These are phyloP conservation scores for Albophoma yamanashiensis DNA, from an alignment of 2,329 filamentous ascomycete species.

Conservation along the genomic window DNA sequence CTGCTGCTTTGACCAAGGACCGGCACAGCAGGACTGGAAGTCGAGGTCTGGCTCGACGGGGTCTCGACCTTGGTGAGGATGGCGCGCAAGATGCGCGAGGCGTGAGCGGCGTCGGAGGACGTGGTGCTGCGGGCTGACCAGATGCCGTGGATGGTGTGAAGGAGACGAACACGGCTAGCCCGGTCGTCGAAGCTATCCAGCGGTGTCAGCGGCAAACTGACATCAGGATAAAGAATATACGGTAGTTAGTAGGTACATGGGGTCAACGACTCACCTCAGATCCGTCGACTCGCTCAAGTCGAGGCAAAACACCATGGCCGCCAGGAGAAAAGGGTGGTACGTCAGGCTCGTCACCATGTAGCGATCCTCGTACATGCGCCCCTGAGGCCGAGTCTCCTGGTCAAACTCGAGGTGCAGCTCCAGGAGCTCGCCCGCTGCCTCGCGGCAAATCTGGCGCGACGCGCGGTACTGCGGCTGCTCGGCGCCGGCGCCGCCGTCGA, in stretches of 20 bases:
- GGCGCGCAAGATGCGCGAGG: constrained; percentile 28
- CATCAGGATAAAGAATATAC: background rate
- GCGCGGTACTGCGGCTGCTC: constrained; percentile 16
- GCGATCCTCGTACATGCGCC: constrained; percentile 38
- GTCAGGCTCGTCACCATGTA: constrained; percentile 43
- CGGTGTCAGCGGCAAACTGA: background rate
- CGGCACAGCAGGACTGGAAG: background rate
- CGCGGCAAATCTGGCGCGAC: constrained; percentile 30
- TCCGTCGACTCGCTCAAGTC: constrained; percentile 30
- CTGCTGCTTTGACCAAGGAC: constrained; percentile 5
- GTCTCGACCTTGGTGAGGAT: constrained; percentile 27
- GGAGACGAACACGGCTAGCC: constrained; percentile 21
- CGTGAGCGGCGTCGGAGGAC: constrained; percentile 32
- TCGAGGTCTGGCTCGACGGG: background rate
- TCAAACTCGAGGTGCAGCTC: constrained; percentile 37
- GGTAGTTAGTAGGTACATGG: too few relatives aligned
- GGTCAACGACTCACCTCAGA: constrained; percentile 18
- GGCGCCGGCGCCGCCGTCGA: constrained; percentile 18
- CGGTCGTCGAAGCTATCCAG: constrained; percentile 17
- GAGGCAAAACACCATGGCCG: constrained; percentile 48
- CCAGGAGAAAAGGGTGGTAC: constrained; percentile 46
- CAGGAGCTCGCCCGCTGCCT: constrained; percentile 32
- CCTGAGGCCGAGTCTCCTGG: constrained; percentile 33
- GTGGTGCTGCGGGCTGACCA: constrained; percentile 27
- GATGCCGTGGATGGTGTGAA: constrained; percentile 29